Evolutionary conservation across 1,284 basidiomycete species (phyloP).

Genomic region (Mrakiaceae sp.): DNA sequence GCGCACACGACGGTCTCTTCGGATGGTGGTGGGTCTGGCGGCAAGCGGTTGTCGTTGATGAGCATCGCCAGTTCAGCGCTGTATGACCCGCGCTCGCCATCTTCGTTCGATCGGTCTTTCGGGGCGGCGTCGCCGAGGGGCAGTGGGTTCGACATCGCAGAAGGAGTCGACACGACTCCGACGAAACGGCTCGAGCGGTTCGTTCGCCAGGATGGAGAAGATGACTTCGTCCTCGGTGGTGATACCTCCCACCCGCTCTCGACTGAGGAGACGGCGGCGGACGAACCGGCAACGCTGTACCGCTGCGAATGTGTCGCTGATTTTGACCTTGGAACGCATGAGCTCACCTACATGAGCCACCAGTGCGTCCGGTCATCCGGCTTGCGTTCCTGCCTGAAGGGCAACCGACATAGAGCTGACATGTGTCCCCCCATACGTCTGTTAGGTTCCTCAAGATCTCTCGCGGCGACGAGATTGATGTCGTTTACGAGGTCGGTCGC

Average conservation of each 20-base stretch:
- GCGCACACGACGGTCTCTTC: too few relatives aligned
- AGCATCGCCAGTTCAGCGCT: too few relatives aligned
- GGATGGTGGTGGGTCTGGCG: too few relatives aligned
- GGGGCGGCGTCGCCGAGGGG: not conserved
- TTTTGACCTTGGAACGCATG: conserved; percentile 12
- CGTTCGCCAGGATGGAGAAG: not conserved
- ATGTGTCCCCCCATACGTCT: too few relatives aligned
- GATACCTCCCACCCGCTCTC: too few relatives aligned
- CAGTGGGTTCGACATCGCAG: not conserved
- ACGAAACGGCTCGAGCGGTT: not conserved
- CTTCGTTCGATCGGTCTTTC: too few relatives aligned
- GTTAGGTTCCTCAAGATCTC: conserved; percentile 9
- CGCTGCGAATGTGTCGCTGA: conserved; percentile 17
- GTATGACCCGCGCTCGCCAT: too few relatives aligned
- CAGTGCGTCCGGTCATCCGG: not conserved
- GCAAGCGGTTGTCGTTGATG: too few relatives aligned
- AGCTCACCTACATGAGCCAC: conserved; percentile 12
- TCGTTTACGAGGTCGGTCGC: conserved; percentile 35
- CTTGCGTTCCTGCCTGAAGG: too few relatives aligned
- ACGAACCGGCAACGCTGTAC: not conserved
- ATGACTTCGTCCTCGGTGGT: too few relatives aligned
- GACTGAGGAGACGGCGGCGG: not conserved
- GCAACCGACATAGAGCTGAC: too few relatives aligned
- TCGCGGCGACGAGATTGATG: conserved; percentile 17
- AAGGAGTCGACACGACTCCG: not conserved